These are phyloP conservation scores for Saitozyma sp. DNA, from an alignment of 768 basidiomycete species.

Conservation along the genomic window DNA sequence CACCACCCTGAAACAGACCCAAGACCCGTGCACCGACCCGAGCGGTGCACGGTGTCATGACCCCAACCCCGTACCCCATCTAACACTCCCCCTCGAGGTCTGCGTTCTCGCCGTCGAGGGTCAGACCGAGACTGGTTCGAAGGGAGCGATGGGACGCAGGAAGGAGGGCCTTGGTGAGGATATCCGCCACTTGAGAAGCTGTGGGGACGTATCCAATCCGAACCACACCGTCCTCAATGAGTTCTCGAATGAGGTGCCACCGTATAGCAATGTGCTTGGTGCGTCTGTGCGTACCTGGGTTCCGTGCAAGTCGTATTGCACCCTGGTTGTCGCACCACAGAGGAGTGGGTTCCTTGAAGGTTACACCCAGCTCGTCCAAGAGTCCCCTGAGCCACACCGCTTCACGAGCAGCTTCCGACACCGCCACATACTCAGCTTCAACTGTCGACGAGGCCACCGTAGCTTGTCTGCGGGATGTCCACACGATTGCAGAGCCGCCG, in stretches of 20 bases:
- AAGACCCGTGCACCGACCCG: too few species aligned
- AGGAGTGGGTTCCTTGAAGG: background rate
- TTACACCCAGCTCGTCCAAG: background rate
- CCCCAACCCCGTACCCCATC: too few species aligned
- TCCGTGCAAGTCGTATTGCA: background rate
- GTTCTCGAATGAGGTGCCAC: background rate
- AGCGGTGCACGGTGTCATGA: too few species aligned
- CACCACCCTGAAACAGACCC: too few species aligned
- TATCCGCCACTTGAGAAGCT: background rate
- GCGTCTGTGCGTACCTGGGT: background rate
- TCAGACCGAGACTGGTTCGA: too few species aligned
- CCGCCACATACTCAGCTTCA: background rate
- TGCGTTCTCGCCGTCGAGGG: too few species aligned
- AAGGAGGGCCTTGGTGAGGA: background rate
- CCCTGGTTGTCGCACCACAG: background rate
- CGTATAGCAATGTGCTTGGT: background rate
- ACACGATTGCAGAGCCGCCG: conserved; percentile 20
- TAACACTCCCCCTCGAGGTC: too few species aligned
- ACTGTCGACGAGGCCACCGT: too few species aligned
- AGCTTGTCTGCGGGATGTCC: too few species aligned
- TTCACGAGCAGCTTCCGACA: background rate
- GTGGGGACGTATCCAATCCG: background rate
- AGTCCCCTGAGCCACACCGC: background rate
- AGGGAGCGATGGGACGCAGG: too few species aligned
- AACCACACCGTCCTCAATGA: background rate